Conservation (phyloP, 495 filamentous ascomycete species). For the Penicillium crystallinum region DNA sequence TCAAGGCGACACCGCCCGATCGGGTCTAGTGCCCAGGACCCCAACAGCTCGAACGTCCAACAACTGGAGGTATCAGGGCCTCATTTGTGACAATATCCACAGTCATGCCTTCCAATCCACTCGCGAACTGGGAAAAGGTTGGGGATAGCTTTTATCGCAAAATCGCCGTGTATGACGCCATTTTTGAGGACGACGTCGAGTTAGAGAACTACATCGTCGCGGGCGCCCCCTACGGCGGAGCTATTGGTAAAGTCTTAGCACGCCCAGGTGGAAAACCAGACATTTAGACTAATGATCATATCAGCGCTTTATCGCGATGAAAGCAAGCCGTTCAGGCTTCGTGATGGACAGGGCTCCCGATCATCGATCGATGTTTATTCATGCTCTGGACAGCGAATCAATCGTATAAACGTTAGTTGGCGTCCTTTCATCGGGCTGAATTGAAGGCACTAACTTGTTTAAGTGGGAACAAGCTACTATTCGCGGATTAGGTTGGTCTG, state of each 20-base stretch:
- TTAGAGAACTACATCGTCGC: conserved; percentile 90
- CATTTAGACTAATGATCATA: background rate
- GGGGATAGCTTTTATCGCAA: conserved; percentile 93
- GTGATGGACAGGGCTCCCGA: conserved; percentile 65
- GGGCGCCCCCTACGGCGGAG: conserved; percentile 91
- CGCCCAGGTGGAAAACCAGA: too few relatives aligned
- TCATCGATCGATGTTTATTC: conserved; percentile 92
- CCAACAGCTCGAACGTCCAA: conserved; percentile 13
- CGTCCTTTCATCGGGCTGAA: background rate
- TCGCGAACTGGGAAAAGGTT: conserved; percentile 87
- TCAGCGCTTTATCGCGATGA: conserved; percentile 87
- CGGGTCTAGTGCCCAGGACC: conserved; percentile 14
- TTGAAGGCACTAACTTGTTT: conserved; percentile 15
- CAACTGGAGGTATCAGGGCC: conserved; percentile 4
- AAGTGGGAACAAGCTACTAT: conserved; percentile 90
- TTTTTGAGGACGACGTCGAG: conserved; percentile 90
- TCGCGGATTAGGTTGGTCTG: conserved; percentile 90
- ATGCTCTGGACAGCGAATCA: conserved; percentile 78
- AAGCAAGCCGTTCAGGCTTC: conserved; percentile 70
- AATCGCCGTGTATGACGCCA: conserved; percentile 79
- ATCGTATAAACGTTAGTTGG: conserved; percentile 57
- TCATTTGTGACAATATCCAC: conserved; percentile 7
- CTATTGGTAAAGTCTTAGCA: conserved; percentile 61
- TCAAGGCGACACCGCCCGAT: conserved; percentile 7
- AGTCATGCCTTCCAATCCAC: conserved; percentile 55